Base-by-base conservation (phyloP, 106 monocot genomes). In the Alisma plantagoaquatica region DNA sequence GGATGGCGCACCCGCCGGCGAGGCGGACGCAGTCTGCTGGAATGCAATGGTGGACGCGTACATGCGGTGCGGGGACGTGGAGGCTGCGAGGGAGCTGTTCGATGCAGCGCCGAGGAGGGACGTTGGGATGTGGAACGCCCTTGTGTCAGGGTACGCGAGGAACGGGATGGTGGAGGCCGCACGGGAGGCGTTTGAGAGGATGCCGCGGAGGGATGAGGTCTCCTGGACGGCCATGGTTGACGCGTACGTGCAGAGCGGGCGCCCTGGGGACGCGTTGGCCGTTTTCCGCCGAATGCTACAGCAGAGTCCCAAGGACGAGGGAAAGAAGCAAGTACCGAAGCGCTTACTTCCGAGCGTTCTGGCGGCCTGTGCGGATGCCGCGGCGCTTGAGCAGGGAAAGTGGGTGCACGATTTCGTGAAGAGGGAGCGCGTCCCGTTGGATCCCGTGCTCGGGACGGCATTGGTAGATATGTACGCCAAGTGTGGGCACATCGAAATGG, bases 161-260 rank as follows among this genome's bases (percentile, higher is more conserved):
- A 53, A 66, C 23, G 75, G 83, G 5, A 46, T 61, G 14, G n/a
- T 82, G 27, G 43, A 54, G 4, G 66, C 30, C 5, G 77, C 77
- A 7, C 19, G 56, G 23, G 41, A 7, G 20, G 31, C 58, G 16
- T 77, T 82, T 23, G 73, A 82, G 26, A 49, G 14, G 8, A 73
- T 70, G 65, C 73, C 70, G 3, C 33, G 64, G 14, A 88, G 63
- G 42, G 74, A 77, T 31, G 83, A 70, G 32, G 66, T 83, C 16
- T 63, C 70, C 6, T 83, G 83, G 83, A 74, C 77, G 41, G 77
- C 74, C 8, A 70, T 77, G 63, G 68, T 83, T 19, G 56, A 67
- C 20, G 73, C 65, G 8, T 77, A 30, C 33, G 59, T 64, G 0
- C 49, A 58, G 49, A 60, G 60, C 11, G 83, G 70, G 3, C 49